A percentile compares a stretch with the other conserved stretches of the same genome.
phyloP scores from a whole-genome alignment of 805 yeast genomes.

The Brettanomyces bruxellensis region DNA sequence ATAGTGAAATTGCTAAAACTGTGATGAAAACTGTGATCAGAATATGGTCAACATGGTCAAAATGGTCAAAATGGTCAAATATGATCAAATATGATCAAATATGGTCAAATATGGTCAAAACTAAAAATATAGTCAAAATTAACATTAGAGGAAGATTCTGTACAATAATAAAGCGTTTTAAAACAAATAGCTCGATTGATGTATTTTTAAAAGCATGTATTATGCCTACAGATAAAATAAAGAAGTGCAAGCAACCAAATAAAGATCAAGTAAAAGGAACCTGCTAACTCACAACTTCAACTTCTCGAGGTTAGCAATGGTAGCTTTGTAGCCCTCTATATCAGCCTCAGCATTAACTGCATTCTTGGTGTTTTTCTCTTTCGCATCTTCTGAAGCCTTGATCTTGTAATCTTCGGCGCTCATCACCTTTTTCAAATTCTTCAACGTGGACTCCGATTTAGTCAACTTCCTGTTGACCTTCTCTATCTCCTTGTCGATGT shows the following conservation, averaged over 20 bases:
- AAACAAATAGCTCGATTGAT: too few relatives aligned
- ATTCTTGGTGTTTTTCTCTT: constrained; percentile 62
- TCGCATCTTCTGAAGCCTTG: constrained; percentile 78
- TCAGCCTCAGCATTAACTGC: constrained; percentile 73
- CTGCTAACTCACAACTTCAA: constrained; percentile 41
- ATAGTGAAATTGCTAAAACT: constrained; percentile 2
- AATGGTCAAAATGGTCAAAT: too few relatives aligned
- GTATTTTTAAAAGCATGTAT: too few relatives aligned
- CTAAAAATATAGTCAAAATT: background rate
- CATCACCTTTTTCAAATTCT: constrained; percentile 61
- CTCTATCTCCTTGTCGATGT: constrained; percentile 80
- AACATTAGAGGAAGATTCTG: background rate
- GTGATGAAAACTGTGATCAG: background rate
- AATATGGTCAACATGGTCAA: background rate
- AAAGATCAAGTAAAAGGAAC: too few relatives aligned
- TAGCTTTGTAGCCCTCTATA: constrained; percentile 80
- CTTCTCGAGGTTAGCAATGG: constrained; percentile 76
- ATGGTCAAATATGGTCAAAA: background rate
- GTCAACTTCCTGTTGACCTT: constrained; percentile 74
- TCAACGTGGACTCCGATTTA: constrained; percentile 51
- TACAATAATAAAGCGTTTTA: background rate
- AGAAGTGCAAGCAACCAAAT: too few relatives aligned
- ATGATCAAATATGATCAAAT: too few relatives aligned
- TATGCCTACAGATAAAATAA: too few relatives aligned
- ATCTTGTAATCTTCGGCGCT: constrained; percentile 67